Evolutionary conservation across 352 stramenopile species (phyloP), one percentile per base, ranked within the genome.

Genomic region (Pilasporangium apinafurcum): DNA sequence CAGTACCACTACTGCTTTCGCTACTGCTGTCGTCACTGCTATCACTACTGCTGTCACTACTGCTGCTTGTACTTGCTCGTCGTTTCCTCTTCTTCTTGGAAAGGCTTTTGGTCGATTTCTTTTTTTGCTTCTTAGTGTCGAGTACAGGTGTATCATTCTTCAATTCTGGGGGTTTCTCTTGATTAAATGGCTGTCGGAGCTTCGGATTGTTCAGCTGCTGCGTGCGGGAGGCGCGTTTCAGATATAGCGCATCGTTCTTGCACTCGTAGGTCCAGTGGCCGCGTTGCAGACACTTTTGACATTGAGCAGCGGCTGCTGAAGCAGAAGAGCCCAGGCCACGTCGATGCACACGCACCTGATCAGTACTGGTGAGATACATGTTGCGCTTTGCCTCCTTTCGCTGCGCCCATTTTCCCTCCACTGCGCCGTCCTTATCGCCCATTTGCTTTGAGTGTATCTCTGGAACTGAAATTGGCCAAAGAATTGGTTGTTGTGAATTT

Each of bases 191-290:
- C 60, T 88, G 79, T 12, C 82, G 82, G 16, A 92, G 51, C 48
- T 84, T 84, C 0, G 79, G 82, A 49, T 93, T 82, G 52, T 76
- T 71, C 28, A 93, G 62, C 62, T 92, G 77, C 57, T 85, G 66
- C 34, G 79, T 83, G 26, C 79, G 72, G 39, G 78, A 91, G 40
- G 72, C 65, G 47, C 82, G 79, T 48, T 83, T 68, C 33, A 91
- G 53, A 55, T 93, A 93, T 44, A 86, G 64, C 13, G 77, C 59
- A n/a, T 87, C 68, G 46, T 86, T 86, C 62, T 89, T 87, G 72
- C 82, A 93, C 50, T 93, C 82, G 59, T 89, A 93, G 12, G 77
- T 93, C 82, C 82, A 93, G 51, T 93, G 82, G 14, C 82, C 82
- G 1, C 56, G 37, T 22, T 65, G 59, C 25, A 93, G 67, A 56